A percentile compares a stretch with the other conserved stretches of the same genome.
These are phyloP conservation scores for Yamadazyma tumulicola DNA, from an alignment of 805 yeast genomes.

Conservation along the genomic window DNA sequence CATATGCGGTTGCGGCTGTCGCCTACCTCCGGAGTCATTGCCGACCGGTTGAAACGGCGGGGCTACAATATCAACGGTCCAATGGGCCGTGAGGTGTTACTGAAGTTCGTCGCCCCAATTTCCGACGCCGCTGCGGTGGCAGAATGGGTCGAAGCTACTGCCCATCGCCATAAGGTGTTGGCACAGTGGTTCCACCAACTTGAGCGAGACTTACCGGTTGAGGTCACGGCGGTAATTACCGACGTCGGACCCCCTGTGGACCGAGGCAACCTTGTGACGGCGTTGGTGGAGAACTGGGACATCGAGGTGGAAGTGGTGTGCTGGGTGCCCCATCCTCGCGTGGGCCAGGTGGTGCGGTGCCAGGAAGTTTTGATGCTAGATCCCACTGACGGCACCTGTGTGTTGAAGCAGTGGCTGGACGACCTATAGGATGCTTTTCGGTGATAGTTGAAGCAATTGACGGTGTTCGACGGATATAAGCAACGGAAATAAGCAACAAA, in stretches of 20 bases:
- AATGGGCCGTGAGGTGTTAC: constrained; percentile 13
- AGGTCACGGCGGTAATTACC: too few relatives aligned
- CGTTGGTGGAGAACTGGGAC: constrained; percentile 46
- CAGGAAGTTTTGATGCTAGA: constrained; percentile 28
- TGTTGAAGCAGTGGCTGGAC: too few relatives aligned
- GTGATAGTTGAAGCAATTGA: too few relatives aligned
- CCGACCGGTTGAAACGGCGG: constrained; percentile 24
- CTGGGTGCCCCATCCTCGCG: too few relatives aligned
- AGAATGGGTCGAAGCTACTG: constrained; percentile 17
- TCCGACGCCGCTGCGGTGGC: background rate
- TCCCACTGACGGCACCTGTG: constrained; percentile 30
- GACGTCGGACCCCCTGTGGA: too few relatives aligned
- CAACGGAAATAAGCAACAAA: too few relatives aligned
- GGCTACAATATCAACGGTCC: constrained; percentile 39
- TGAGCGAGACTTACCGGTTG: too few relatives aligned
- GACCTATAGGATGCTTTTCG: too few relatives aligned
- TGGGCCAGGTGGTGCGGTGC: constrained; percentile 48
- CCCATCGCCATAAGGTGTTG: too few relatives aligned
- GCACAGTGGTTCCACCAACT: too few relatives aligned
- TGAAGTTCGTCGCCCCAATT: constrained; percentile 4
- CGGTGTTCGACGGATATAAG: too few relatives aligned
- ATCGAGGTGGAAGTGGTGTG: constrained; percentile 48
- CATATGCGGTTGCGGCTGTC: background rate
- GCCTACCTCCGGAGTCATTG: constrained; percentile 8
- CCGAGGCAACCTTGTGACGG: constrained; percentile 31